phyloP scores from a whole-genome alignment of 768 basidiomycete species.

The Russula ochroleuca region DNA sequence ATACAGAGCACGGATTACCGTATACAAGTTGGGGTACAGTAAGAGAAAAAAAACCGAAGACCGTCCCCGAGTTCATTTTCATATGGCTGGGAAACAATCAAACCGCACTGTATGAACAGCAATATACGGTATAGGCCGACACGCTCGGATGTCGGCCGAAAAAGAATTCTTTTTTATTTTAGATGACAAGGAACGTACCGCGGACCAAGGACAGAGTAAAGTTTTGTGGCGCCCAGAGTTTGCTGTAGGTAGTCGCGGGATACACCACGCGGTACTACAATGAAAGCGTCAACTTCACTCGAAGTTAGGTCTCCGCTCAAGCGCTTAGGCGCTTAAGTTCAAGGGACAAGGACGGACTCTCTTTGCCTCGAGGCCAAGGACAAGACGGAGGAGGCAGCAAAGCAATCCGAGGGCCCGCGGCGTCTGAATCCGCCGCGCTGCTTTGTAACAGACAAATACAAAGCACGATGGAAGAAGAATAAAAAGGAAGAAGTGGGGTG shows the following conservation, averaged over 20 bases:
- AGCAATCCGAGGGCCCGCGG: neutral
- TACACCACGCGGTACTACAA: neutral
- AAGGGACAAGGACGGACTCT: too few relatives aligned
- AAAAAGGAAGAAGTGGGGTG: neutral
- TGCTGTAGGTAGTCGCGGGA: neutral
- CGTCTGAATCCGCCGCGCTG: neutral
- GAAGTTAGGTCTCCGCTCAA: neutral
- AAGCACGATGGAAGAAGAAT: neutral
- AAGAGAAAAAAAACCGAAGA: neutral
- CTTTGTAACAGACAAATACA: neutral
- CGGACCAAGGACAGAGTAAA: neutral
- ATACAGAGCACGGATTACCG: neutral
- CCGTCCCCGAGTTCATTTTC: neutral
- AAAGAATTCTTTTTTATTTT: neutral
- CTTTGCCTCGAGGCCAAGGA: neutral
- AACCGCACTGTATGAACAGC: neutral
- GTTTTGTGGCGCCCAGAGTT: conserved; percentile 1
- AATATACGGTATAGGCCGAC: neutral
- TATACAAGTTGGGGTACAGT: neutral
- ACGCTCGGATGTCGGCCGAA: neutral
- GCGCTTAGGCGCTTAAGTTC: neutral
- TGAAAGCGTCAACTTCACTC: neutral
- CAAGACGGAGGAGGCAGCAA: neutral
- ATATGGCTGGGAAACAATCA: neutral
- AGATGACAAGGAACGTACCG: neutral